Base-by-base conservation (phyloP, 495 filamentous ascomycete species). In the Aspergillus cristatus region DNA sequence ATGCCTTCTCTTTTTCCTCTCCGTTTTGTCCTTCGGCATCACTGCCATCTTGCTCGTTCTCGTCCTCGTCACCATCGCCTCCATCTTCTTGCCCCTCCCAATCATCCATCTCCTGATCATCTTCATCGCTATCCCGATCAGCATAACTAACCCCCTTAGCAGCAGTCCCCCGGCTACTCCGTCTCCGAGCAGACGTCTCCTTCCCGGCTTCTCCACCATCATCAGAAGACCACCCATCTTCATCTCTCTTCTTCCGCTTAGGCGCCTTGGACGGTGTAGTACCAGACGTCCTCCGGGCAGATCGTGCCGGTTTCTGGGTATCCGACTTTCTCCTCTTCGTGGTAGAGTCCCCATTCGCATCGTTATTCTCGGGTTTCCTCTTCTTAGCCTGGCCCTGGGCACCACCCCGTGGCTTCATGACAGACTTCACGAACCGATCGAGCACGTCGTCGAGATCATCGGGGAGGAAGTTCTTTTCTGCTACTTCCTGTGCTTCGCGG, bases 381-480 rank as follows among this genome's bases (percentile, higher is more conserved):
- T 73, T 73, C 48, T 66, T 74, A 16, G 38, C 46, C 4, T 51
- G 35, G 17, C 38, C 42, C 7, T 54, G 50, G 37, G 6, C 61
- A 52, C 15, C 55, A 60, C 6, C 45, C 41, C 35, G 63, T 14
- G 64, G 45, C 46, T 57, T 63, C 65, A 73, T 62, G 11, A 51
- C 60, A 22, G 45, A 49, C 20, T 58, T 58, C 7, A 83, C 75
- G 14, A 88, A 58, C 10, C 76, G 74, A 38, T 94, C 86, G 5
- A 91, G 62, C 35, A 70, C 55, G 29, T 87, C 82, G n/a, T 86
- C 82, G 24, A 93, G 61, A n/a, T 81, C 81, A 22, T 88, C 82
- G 1, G 86, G 82, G 2, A 94, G 63, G 55, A 79, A 94, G 40
- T 80, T 79, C 65, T 81, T 91, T 50, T 84, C 78, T 1, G 88